These are phyloP conservation scores for Arthrobotrys musiformis DNA, from an alignment of 2,329 filamentous ascomycete genomes.

Conservation along the genomic window DNA sequence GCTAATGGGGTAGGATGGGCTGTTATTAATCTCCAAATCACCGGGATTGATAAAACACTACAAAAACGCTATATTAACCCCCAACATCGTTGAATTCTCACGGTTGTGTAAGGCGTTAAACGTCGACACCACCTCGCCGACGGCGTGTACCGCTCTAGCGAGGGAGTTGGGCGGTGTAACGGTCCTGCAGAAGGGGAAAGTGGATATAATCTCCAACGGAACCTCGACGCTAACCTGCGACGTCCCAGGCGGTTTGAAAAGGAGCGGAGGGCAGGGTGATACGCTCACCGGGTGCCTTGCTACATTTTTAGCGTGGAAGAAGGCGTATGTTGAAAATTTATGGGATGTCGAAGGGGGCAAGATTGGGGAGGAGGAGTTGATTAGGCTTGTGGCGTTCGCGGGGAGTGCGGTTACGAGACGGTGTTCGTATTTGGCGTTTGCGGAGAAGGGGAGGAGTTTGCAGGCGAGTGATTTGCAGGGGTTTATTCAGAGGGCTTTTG, in stretches of 20 bases:
- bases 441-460: conserved; percentile 83
- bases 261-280: conserved; percentile 93
- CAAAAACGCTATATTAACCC: conserved; percentile 85
- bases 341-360: conserved; percentile 69
- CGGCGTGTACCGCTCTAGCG: conserved; percentile 76
- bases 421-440: conserved; percentile 86
- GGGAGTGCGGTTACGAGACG: conserved; percentile 89
- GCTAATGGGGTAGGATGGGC: conserved; percentile 70
- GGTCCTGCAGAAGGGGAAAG: conserved; percentile 85
- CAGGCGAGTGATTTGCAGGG: conserved; percentile 95
- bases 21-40: conserved; percentile 81
- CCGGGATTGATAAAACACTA: too few relatives aligned
- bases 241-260: conserved; percentile 82
- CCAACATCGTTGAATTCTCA: conserved; percentile 93
- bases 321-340: conserved; percentile 82
- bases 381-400: conserved; percentile 84
- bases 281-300: conserved; percentile 90
- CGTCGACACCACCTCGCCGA: conserved; percentile 68
- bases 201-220: conserved; percentile 86
- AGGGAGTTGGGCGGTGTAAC: conserved; percentile 85
- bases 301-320: conserved; percentile 87
- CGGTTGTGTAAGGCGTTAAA: conserved; percentile 80
- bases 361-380: conserved; percentile 69
- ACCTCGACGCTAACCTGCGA: conserved; percentile 79
- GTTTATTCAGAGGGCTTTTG: conserved; percentile 84